Evolutionary conservation across 2,329 filamentous ascomycete species (phyloP).

Genomic region (Zymoseptoria crescenta): DNA sequence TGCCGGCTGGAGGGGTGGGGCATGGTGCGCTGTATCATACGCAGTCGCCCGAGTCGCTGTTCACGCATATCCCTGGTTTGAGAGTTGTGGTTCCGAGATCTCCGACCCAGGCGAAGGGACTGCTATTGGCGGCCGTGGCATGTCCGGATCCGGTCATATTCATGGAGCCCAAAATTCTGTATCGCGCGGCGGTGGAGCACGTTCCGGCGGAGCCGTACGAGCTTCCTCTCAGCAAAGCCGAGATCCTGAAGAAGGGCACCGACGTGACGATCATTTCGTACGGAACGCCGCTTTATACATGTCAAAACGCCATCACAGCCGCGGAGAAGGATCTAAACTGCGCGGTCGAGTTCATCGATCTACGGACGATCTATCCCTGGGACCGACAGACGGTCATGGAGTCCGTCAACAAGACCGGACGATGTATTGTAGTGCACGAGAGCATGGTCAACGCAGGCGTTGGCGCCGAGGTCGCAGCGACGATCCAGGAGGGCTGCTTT

Average conservation of each 20-base stretch:
- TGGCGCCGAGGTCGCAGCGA: constrained; percentile 80
- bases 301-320: constrained; percentile 65
- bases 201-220: constrained; percentile 74
- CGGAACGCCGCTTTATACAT: constrained; percentile 81
- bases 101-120: constrained; percentile 79
- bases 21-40: constrained; percentile 86
- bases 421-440: constrained; percentile 84
- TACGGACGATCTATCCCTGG: constrained; percentile 87
- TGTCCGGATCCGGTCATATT: constrained; percentile 83
- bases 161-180: constrained; percentile 90
- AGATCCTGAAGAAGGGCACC: constrained; percentile 70
- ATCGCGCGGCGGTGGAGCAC: constrained; percentile 84
- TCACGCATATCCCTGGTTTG: constrained; percentile 79
- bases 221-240: constrained; percentile 78
- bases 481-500: constrained; percentile 83
- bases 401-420: constrained; percentile 79
- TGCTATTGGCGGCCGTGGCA: constrained; percentile 67
- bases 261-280: constrained; percentile 82
- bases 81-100: constrained; percentile 80
- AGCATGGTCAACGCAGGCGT: constrained; percentile 85
- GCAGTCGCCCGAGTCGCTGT: constrained; percentile 80
- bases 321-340: constrained; percentile 69
- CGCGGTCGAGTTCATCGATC: constrained; percentile 75
- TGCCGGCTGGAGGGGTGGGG: constrained; percentile 84
- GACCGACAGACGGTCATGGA: constrained; percentile 71